Base-by-base conservation (phyloP, 2,329 filamentous ascomycete genomes). In the Neofusicoccum cordaticola region DNA sequence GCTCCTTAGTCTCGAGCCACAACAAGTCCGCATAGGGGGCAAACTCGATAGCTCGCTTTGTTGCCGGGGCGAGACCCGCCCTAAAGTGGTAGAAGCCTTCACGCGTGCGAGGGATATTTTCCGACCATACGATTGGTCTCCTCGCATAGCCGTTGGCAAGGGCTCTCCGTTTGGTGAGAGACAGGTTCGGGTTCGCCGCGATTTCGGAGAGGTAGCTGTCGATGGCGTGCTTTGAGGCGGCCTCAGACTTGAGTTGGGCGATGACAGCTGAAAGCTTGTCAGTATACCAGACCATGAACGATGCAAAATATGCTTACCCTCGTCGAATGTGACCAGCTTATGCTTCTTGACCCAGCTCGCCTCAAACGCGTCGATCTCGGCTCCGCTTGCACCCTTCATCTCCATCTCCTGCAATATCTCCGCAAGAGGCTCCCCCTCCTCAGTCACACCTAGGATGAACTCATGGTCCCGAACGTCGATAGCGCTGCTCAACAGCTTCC, bases 381-480 rank as follows among this genome's bases (percentile, higher is more conserved):
- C 77, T 0, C 92, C 90, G 0, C 86, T 80, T 0, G 92, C 91
- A 41, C 95, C 95, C 39, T 85, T 80, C 62, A 88, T 82, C 74
- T 99, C 95, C 92, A 98, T 97, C 27, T 85, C 85, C 74, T 97
- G 94, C 39, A 99, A 83, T 0, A 90, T 92, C 76, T 98, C 95
- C 19, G 94, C 90, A 3, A 98, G 83, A 2, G 93, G 91, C 69
- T 92, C 89, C 8, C 88, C 83, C n/a, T 88, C 83, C 70, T 95
- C 90, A 0, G 91, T 85, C 3, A 96, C 87, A 63, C 94, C 94
- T 27, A 96, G 88, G 72, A 99, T 97, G 80, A 94, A 98, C 78
- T 98, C 94, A 77, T 99, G 95, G 74, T 99, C 95, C 65, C 95
- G 90, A 5, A 93, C 90, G 74, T 99, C 95, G 67, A 99, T 90